Evolutionary conservation across 306 rosid genomes (phyloP).

Genomic region (Astragalus membranaceus): DNA sequence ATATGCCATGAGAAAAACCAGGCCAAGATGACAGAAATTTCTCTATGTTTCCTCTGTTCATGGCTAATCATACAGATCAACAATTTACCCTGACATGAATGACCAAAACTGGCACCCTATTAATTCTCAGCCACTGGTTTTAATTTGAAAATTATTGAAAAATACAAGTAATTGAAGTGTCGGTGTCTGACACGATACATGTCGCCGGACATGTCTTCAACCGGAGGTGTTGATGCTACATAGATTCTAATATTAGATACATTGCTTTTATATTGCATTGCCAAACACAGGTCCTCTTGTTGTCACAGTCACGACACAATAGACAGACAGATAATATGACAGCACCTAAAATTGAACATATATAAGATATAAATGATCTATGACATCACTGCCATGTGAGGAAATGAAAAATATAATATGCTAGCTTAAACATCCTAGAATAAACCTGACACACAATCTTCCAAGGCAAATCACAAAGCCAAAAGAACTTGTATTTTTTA

Average conservation of each 20-base stretch:
- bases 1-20: not conserved
- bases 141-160: too few species aligned
- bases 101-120: not conserved
- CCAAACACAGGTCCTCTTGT: not conserved
- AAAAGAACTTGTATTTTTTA: not conserved
- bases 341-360: conserved; percentile 12
- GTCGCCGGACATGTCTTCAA: too few species aligned
- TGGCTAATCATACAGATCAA: not conserved
- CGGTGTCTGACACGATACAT: too few species aligned
- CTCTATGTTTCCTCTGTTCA: not conserved
- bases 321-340: not conserved
- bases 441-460: not conserved
- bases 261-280: not conserved
- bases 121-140: conserved; percentile 3
- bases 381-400: not conserved
- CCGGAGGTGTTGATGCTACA: too few species aligned
- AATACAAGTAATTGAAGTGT: too few species aligned
- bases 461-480: conserved; percentile 4
- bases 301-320: not conserved
- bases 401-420: conserved; percentile 2
- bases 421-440: not conserved
- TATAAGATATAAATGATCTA: not conserved
- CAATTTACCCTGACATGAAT: not conserved
- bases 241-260: too few species aligned
- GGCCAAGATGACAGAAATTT: not conserved